Percentiles rank a stretch among this genome's conserved stretches.
phyloP scores from a whole-genome alignment of 1,139 yeast genomes.

The Arxiozyma slooffiae region DNA sequence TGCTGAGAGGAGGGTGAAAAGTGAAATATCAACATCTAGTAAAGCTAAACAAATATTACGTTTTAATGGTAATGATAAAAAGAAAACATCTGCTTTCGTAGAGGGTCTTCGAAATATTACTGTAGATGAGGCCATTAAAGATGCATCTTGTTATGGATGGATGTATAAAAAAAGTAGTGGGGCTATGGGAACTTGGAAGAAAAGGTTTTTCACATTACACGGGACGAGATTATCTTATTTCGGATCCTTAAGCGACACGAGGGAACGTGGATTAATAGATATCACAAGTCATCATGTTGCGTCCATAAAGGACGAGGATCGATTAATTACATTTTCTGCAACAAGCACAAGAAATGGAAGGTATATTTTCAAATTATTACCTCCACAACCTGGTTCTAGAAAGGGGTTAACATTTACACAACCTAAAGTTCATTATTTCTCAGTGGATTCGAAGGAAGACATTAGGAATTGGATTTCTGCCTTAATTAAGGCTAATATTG shows the following conservation, averaged over 20 bases:
- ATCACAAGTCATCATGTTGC: slow-evolving; percentile 89
- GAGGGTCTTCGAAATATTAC: slow-evolving; percentile 80
- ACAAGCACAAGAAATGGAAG: slow-evolving; percentile 92
- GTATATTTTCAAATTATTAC: slow-evolving; percentile 82
- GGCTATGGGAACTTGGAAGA: slow-evolving; percentile 79
- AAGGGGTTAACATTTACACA: slow-evolving; percentile 94
- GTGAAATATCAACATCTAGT: slow-evolving; percentile 2
- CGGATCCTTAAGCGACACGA: slow-evolving; percentile 59
- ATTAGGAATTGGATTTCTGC: slow-evolving; percentile 95
- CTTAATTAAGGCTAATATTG: slow-evolving; percentile 89
- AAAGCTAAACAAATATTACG: neutral
- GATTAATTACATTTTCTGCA: slow-evolving; percentile 75
- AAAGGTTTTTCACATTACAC: slow-evolving; percentile 79
- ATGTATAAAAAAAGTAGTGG: slow-evolving; percentile 87
- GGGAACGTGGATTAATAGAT: slow-evolving; percentile 87
- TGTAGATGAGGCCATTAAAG: slow-evolving; percentile 67
- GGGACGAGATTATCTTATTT: slow-evolving; percentile 90
- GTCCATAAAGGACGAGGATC: slow-evolving; percentile 63
- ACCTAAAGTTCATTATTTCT: slow-evolving; percentile 90
- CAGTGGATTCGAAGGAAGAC: slow-evolving; percentile 82
- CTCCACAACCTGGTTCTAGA: slow-evolving; percentile 96
- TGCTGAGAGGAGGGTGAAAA: neutral
- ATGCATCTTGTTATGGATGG: slow-evolving; percentile 84
- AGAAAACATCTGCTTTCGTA: slow-evolving; percentile 76
- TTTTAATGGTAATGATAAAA: slow-evolving; percentile 31